Evolutionary conservation across 2,329 filamentous ascomycete genomes (phyloP).

Genomic region (Arthrobotrys sphaeroides): DNA sequence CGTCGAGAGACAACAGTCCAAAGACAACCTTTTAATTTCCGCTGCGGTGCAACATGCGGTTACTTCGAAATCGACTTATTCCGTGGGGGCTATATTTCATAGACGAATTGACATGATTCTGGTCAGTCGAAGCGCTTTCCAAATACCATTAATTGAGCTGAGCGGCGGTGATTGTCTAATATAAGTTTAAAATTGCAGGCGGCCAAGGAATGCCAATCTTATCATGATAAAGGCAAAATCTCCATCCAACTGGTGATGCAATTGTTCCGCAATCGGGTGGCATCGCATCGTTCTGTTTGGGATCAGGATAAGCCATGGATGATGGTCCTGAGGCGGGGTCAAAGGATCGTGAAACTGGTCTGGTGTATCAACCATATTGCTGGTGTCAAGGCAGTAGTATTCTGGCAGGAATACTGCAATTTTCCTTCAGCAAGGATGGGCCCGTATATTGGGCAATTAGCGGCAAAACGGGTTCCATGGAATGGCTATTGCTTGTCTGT

Average conservation of each 20-base stretch:
- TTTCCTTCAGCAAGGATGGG: not conserved
- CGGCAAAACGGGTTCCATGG: constrained; percentile 35
- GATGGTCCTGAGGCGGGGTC: constrained; percentile 8
- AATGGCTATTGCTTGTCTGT: constrained; percentile 27
- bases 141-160: constrained; percentile 3
- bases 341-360: constrained; percentile 37
- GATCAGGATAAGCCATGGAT: constrained; percentile 19
- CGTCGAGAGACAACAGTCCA: not conserved
- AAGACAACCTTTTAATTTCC: constrained; percentile 41
- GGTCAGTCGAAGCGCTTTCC: constrained; percentile 17
- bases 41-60: constrained; percentile 30
- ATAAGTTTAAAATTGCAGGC: constrained; percentile 31
- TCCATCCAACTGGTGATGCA: constrained; percentile 36
- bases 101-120: not conserved
- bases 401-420: not conserved
- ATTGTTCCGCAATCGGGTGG: constrained; percentile 44
- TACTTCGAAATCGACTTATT: not conserved
- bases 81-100: not conserved
- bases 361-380: constrained; percentile 29
- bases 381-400: constrained; percentile 7
- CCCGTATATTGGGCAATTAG: not conserved
- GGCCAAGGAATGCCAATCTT: constrained; percentile 36
- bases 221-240: constrained; percentile 25
- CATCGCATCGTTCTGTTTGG: constrained; percentile 12
- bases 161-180: constrained; percentile 3